Base-by-base conservation (phyloP, 2,329 filamentous ascomycete species). In the Aspergillus tanneri region DNA sequence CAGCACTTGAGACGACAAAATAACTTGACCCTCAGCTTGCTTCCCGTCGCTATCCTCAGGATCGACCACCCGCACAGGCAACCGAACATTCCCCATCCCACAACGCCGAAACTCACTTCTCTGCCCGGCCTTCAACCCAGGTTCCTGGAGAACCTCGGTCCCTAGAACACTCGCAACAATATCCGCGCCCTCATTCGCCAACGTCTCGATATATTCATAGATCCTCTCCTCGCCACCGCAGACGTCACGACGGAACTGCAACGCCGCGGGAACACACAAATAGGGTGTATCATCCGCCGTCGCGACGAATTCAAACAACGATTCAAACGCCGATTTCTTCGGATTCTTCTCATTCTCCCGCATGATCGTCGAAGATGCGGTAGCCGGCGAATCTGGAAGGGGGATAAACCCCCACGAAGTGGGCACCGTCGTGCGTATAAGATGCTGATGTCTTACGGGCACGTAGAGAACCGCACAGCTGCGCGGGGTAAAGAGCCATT, bases 401-500 rank as follows among this genome's bases (percentile, higher is more conserved):
- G 88, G 77, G 0, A 80, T 63, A 67, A 88, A 96, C 0, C 89
- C 87, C 66, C 91, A 88, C 30, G 85, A 90, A 0, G 90, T 96
- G 0, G 90, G 88, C 23, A 95, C 67, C 0, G 88, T 85, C 2
- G 84, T 84, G 11, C 83, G 80, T 34, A 96, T 82, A 35, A 95
- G 69, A 40, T 76, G 72, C 66, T 96, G 92, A 67, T 95, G 90
- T 18, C 86, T 79, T 14, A 76, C 50, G 0, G 90, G 87, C 1
- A 93, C 87, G 68, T 95, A 87, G 55, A 96, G 81, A 3, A 93
- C 74, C 2, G 90, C 90, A 64, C 87, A 90, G 12, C 85, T 86
- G 24, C 91, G 83, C 1, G 91, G 92, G 0, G 83, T 81, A 62
- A 83, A 85, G 6, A 96, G 82, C 92, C 92, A 97, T 74, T 95